A percentile compares a stretch with the other conserved stretches of the same genome.
Evolutionary conservation across 768 basidiomycete genomes (phyloP).

Genomic region (Xanthoconium stramineum): DNA sequence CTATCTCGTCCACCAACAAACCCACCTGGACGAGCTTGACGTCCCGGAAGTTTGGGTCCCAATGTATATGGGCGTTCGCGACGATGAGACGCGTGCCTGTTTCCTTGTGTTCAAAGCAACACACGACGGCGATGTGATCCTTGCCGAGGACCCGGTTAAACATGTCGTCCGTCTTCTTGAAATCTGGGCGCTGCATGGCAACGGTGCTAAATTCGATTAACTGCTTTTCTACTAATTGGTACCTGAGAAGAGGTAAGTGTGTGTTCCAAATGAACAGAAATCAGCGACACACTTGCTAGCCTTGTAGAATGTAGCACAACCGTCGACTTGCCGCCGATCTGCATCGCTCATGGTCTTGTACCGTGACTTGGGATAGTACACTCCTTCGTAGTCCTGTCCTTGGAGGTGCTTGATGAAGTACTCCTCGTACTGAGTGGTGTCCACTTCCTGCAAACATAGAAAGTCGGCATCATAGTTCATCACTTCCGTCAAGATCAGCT

Average conservation of each 20-base stretch:
- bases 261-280: conserved; percentile 1
- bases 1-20: conserved; percentile 86
- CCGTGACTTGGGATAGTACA: conserved; percentile 88
- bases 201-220: conserved; percentile 91
- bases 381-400: conserved; percentile 82
- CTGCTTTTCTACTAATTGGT: conserved; percentile 89
- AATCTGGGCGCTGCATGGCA: conserved; percentile 89
- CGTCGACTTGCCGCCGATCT: conserved; percentile 88
- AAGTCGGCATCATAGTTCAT: conserved; percentile 82
- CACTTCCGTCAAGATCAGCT: conserved; percentile 82
- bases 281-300: conserved; percentile 63
- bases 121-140: conserved; percentile 88
- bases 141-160: conserved; percentile 96
- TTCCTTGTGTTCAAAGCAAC: conserved; percentile 79
- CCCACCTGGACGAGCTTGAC: conserved; percentile 98
- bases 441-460: conserved; percentile 93
- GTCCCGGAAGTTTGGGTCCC: conserved; percentile 90
- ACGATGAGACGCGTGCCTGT: conserved; percentile 88
- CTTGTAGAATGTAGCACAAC: conserved; percentile 96
- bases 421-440: conserved; percentile 87
- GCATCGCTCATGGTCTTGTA: conserved; percentile 89
- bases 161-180: conserved; percentile 99
- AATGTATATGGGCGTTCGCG: conserved; percentile 88
- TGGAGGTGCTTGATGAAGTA: conserved; percentile 76
- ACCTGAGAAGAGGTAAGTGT: conserved; percentile 45